Conservation (phyloP, 2,329 filamentous ascomycete genomes). For the Aspergillus eucalypticola region DNA sequence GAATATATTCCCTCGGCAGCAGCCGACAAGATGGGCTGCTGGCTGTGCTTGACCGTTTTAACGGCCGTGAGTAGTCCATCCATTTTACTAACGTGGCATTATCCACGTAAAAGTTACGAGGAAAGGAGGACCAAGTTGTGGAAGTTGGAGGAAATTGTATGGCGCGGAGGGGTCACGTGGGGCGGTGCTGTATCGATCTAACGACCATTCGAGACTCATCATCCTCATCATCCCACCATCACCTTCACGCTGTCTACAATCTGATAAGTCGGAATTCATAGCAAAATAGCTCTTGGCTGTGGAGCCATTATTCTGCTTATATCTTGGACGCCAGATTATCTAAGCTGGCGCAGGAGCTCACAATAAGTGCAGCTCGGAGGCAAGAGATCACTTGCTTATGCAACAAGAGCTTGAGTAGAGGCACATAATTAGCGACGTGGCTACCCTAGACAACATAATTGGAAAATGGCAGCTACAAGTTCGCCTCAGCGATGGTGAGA, state of each 20-base stretch:
- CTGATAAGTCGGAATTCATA: background rate
- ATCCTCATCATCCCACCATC: background rate
- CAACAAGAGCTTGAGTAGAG: background rate
- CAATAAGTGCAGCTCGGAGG: background rate
- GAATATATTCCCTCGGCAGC: constrained; percentile 15
- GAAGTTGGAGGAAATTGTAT: constrained; percentile 21
- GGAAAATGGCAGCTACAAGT: constrained; percentile 17
- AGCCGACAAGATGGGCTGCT: constrained; percentile 20
- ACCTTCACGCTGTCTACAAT: background rate
- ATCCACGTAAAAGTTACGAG: background rate
- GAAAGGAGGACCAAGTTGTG: constrained; percentile 10
- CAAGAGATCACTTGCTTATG: background rate
- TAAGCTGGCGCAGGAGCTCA: background rate
- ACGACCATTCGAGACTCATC: constrained; percentile 1
- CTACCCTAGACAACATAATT: constrained; percentile 4
- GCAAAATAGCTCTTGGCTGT: background rate
- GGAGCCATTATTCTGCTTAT: background rate
- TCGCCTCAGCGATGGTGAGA: constrained; percentile 21
- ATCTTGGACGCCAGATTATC: background rate
- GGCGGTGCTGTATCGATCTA: constrained; percentile 17
- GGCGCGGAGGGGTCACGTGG: constrained; percentile 32
- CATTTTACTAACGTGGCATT: constrained; percentile 29
- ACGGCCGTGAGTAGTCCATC: constrained; percentile 42
- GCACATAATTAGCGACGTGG: background rate
- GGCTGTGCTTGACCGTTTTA: constrained; percentile 36